These are phyloP conservation scores for Wickerhamiella dianesei DNA, from an alignment of 805 yeast genomes.

Conservation along the genomic window DNA sequence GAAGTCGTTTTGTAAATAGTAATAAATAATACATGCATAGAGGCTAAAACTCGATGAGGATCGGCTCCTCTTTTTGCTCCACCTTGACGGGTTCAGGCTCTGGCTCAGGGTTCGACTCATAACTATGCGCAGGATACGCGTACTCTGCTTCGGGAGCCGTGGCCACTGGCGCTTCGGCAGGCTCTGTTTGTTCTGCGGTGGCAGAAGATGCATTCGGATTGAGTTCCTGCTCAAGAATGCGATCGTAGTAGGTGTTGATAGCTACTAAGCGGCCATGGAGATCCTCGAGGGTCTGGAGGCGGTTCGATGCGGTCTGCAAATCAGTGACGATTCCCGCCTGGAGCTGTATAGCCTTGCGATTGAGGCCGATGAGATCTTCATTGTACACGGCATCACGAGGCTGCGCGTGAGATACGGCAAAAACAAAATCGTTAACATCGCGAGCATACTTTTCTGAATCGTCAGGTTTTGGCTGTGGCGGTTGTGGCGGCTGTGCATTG, in stretches of 20 bases:
- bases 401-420: constrained; percentile 9
- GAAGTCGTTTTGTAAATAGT: constrained; percentile 10
- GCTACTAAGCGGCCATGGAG: constrained; percentile 17
- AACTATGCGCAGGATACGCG: neutral
- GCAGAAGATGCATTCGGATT: constrained; percentile 8
- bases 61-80: constrained; percentile 7
- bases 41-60: constrained; percentile 12
- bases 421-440: constrained; percentile 5
- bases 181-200: neutral
- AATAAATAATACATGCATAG: neutral
- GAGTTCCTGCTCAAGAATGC: constrained; percentile 18
- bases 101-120: constrained; percentile 4
- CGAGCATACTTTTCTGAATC: constrained; percentile 7
- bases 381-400: constrained; percentile 18
- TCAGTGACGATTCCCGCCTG: constrained; percentile 18
- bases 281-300: constrained; percentile 17
- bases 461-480: constrained; percentile 1
- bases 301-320: constrained; percentile 14
- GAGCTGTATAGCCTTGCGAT: constrained; percentile 12
- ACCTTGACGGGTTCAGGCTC: constrained; percentile 4
- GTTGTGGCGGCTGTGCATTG: neutral
- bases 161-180: neutral
- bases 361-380: constrained; percentile 10
- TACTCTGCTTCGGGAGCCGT: neutral
- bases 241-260: constrained; percentile 17